Base-by-base conservation (phyloP, 2,329 filamentous ascomycete genomes). In the Ophiocordyceps camponoti-saundersi region DNA sequence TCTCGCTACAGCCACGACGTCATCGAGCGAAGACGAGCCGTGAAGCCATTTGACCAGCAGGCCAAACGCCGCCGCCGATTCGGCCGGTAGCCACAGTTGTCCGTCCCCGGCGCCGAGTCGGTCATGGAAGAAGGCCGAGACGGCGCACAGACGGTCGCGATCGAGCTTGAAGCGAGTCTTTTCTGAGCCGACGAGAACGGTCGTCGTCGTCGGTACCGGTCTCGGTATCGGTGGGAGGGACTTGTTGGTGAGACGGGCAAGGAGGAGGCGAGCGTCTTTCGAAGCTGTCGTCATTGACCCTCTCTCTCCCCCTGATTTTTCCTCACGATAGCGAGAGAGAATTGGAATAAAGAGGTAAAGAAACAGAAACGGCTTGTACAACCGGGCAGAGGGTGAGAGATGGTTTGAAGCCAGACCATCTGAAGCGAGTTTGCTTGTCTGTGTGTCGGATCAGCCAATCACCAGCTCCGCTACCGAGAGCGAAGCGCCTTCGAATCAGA, bases 31-130 rank as follows among this genome's bases (percentile, higher is more conserved):
- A 26, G 57, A 55, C 5, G 63, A 63, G 20, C 63, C 62, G 55
- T 74, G 70, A 22, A 77, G 64, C 70, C 71, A 75, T 42, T 72
- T 61, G 42, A 70, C 62, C 53, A 75, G 74, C 34, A 75, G 61
- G 53, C 68, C 65, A 53, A 77, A 75, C 65, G 73, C 72, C 55
- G 68, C 61, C 18, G 70, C 60, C 1, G 66, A 66, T 56, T 76
- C 70, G 49, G 64, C 62, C 0, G 70, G 65, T 7, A 68, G 60
- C 64, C 64, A 66, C 32, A 65, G 54, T 57, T 53, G 32, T 48
- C 47, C 15, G 53, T 29, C 26, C 11, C 39, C 50, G 40, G 64
- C 62, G 12, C 68, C 63, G 52, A 73, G 59, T 49, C 65, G 63
- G 36, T 69, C 62, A 20, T 62, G 58, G 59, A 76, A 75, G 56